Evolutionary conservation across 805 yeast genomes (phyloP), one percentile per base, ranked within the genome.

Genomic region (Metschnikowia noctiluminum): DNA sequence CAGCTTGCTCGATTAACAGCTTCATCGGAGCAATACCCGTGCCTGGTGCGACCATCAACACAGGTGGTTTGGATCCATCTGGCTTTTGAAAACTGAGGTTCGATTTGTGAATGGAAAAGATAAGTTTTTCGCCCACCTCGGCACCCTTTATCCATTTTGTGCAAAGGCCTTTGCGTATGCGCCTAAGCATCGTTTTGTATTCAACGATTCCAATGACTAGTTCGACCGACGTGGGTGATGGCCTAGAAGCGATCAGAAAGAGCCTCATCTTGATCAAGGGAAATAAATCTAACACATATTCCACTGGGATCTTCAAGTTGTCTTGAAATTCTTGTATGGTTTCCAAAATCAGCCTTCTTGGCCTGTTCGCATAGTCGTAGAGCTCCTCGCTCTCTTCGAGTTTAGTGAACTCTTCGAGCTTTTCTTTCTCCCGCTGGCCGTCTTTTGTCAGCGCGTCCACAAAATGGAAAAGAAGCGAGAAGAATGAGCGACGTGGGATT

Each of bases 11-110:
- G 12, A 92, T 75, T 37, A 91, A 60, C 1, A 88, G 78, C 59
- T 89, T 80, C 78, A 92, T 82, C 2, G 99, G 99, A 0, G 99
- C 99, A 10, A 94, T 74, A 2, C 99, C 99, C 0, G 98, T 95
- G 3, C 99, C 99, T 0, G 99, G 96, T 1, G 92, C 85, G 4
- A 92, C 76, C 78, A 92, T 71, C 3, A 94, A 68, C 27, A 87
- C 67, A 0, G 96, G 63, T 39, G 66, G 62, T 35, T 42, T 9
- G 43, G 62, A 49, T 12, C 37, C 51, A 2, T 36, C 40, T 7
- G 58, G 50, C 7, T 49, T 39, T 42, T 30, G 30, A 12, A 77
- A 68, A 37, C 65, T 65, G 39, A 82, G 53, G 12, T 71, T 64
- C 52, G 83, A 79, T 30, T 66, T 63, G 48, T 78, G 76, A 8